These are phyloP conservation scores for Aspergillus affinis DNA, from an alignment of 495 filamentous ascomycete genomes.

Conservation along the genomic window DNA sequence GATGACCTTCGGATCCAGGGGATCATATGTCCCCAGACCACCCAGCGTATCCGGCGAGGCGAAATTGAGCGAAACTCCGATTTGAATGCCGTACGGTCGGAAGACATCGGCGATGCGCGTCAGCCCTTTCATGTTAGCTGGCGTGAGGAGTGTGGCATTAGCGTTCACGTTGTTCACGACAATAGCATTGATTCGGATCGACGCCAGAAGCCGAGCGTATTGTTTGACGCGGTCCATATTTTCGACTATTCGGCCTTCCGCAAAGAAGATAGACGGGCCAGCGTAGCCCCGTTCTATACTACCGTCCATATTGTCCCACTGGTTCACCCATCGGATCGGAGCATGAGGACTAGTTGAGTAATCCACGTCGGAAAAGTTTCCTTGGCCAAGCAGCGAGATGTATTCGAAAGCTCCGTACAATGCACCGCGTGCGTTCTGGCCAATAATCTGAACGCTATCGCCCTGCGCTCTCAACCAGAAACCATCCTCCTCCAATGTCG, in stretches of 20 bases:
- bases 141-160: conserved; percentile 54
- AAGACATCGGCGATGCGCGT: conserved; percentile 62
- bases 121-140: conserved; percentile 59
- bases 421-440: conserved; percentile 66
- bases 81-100: conserved; percentile 64
- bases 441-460: conserved; percentile 55
- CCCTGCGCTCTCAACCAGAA: conserved; percentile 56
- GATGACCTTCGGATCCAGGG: conserved; percentile 58
- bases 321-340: conserved; percentile 67
- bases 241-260: conserved; percentile 49
- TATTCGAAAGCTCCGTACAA: conserved; percentile 72
- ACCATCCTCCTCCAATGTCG: conserved; percentile 59
- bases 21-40: conserved; percentile 61
- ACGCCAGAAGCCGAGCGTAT: conserved; percentile 69
- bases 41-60: conserved; percentile 60
- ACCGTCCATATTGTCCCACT: conserved; percentile 75
- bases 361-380: conserved; percentile 54
- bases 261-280: conserved; percentile 70
- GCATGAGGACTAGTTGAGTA: conserved; percentile 58
- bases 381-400: conserved; percentile 61
- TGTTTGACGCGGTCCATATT: conserved; percentile 59
- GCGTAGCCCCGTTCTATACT: conserved; percentile 69
- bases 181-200: conserved; percentile 63
- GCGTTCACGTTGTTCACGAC: conserved; percentile 76
- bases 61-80: conserved; percentile 69